phyloP scores from a whole-genome alignment of 305 asterid genomes.

The Solanum hybrid region DNA sequence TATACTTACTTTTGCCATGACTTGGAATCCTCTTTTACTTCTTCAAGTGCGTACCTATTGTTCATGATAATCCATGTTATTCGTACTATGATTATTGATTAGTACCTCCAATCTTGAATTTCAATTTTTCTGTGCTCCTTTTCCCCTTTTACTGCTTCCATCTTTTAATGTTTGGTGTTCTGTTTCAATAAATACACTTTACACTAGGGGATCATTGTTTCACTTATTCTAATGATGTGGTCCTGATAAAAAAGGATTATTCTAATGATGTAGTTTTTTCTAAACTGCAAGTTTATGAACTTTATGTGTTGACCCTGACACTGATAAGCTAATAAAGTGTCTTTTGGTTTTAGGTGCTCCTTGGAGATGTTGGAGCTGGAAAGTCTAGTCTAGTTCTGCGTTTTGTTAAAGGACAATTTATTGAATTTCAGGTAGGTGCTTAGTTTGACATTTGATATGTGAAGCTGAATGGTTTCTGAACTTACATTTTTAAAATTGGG shows the following conservation, averaged over 20 bases:
- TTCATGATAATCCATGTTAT: background rate
- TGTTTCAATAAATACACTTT: background rate
- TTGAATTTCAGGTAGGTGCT: conserved; percentile 70
- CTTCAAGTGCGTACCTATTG: background rate
- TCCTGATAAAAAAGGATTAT: background rate
- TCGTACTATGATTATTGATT: background rate
- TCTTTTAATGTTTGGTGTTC: background rate
- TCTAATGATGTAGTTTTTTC: background rate
- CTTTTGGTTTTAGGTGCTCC: conserved; percentile 46
- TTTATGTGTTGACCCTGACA: background rate
- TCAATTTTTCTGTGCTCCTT: background rate
- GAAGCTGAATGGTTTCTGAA: background rate
- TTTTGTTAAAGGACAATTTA: conserved; percentile 73
- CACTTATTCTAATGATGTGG: background rate
- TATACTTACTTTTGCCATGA: background rate
- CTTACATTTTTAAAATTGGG: background rate
- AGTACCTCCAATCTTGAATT: background rate
- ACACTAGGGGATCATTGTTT: background rate
- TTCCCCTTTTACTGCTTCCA: background rate
- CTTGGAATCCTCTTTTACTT: background rate
- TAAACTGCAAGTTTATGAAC: background rate
- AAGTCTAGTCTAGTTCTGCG: conserved; percentile 77
- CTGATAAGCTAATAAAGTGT: conserved; percentile 8
- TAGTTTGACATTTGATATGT: background rate
- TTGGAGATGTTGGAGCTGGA: conserved; percentile 89